Conservation (phyloP, 2,329 filamentous ascomycete genomes). For the Hypocreales sp. region DNA sequence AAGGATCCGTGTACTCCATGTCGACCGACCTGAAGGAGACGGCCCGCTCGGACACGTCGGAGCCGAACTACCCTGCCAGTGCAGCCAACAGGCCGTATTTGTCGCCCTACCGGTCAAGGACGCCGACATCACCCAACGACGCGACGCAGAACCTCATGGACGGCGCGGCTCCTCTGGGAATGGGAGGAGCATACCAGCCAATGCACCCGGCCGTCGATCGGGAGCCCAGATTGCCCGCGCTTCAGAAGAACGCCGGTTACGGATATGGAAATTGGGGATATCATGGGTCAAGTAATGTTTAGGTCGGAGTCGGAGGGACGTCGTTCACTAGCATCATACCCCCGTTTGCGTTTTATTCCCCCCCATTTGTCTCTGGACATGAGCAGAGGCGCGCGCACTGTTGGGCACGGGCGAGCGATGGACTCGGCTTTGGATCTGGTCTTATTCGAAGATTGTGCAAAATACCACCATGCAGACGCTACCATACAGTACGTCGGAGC, state of each 20-base stretch:
- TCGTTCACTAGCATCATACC: slow-evolving; percentile 1
- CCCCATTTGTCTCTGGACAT: too few relatives aligned
- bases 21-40: slow-evolving; percentile 19
- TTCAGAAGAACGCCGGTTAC: slow-evolving; percentile 6
- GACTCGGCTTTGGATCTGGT: too few relatives aligned
- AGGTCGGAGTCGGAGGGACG: not conserved
- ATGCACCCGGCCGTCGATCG: not conserved
- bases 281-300: not conserved
- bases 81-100: too few relatives aligned
- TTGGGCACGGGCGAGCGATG: too few relatives aligned
- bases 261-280: slow-evolving; percentile 9
- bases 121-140: slow-evolving; percentile 17
- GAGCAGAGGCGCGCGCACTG: too few relatives aligned
- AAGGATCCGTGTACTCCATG: slow-evolving; percentile 26
- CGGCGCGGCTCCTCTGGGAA: slow-evolving; percentile 23
- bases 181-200: slow-evolving; percentile 8
- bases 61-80: slow-evolving; percentile 14
- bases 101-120: slow-evolving; percentile 21
- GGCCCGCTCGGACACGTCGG: slow-evolving; percentile 15
- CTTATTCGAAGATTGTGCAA: too few relatives aligned
- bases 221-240: slow-evolving; percentile 4
- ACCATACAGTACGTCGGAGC: too few relatives aligned
- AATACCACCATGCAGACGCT: too few relatives aligned
- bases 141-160: slow-evolving; percentile 22
- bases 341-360: too few relatives aligned